Conservation (phyloP, 306 rosid genomes). For the Myrica gale region DNA sequence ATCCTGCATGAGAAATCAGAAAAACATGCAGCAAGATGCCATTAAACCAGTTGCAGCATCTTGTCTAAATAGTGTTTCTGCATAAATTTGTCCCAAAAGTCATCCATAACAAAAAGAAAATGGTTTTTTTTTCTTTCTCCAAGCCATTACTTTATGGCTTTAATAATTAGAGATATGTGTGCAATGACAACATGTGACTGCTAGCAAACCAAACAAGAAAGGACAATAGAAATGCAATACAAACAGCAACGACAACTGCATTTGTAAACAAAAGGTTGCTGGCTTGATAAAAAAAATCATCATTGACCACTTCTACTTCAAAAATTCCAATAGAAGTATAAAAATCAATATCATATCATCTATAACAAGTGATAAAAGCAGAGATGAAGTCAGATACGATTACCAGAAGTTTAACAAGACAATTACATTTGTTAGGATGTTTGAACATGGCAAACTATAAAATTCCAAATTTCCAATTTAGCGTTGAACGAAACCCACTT, state of each 20-base stretch:
- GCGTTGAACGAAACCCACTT: neutral
- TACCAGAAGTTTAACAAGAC: neutral
- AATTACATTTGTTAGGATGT: neutral
- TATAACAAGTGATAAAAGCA: neutral
- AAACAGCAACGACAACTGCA: neutral
- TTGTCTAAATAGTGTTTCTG: neutral
- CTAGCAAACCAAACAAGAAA: neutral
- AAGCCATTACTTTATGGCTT: neutral
- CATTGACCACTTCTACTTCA: too few relatives aligned
- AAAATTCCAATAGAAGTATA: too few relatives aligned
- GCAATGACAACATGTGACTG: too few relatives aligned
- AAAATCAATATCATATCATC: too few relatives aligned
- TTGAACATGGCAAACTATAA: neutral
- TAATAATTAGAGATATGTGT: neutral
- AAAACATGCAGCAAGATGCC: neutral
- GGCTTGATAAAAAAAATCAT: too few relatives aligned
- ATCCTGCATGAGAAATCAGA: neutral
- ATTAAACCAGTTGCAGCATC: conserved; percentile 5
- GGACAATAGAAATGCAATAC: neutral
- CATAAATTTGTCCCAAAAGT: neutral
- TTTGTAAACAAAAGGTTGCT: too few relatives aligned
- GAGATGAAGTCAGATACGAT: neutral
- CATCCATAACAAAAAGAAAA: neutral
- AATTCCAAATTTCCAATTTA: neutral
- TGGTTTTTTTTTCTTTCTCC: too few relatives aligned